Conservation (phyloP, 306 rosid genomes). For the Trifolium dubium region DNA sequence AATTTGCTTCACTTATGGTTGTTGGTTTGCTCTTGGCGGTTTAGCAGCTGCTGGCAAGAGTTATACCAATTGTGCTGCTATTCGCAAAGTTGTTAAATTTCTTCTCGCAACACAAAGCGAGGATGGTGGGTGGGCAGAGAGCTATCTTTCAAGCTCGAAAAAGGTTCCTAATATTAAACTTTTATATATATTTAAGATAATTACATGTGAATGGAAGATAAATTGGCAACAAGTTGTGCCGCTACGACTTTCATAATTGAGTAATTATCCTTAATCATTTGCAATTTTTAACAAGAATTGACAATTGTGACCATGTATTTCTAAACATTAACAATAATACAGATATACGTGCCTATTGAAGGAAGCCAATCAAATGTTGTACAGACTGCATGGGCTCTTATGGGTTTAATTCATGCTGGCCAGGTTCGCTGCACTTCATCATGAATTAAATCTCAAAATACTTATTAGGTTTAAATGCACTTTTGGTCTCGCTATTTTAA, state of each 20-base stretch:
- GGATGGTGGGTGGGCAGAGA: constrained; percentile 84
- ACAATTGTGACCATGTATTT: background rate
- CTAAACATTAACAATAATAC: constrained; percentile 1
- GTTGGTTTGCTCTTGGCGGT: constrained; percentile 70
- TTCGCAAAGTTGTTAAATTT: constrained; percentile 59
- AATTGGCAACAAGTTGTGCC: too few species aligned
- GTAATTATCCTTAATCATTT: background rate
- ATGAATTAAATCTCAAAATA: background rate
- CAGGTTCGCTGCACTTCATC: constrained; percentile 44
- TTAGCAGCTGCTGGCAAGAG: constrained; percentile 63
- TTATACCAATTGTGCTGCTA: constrained; percentile 47
- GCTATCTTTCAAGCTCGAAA: constrained; percentile 60
- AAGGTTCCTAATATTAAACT: constrained; percentile 40
- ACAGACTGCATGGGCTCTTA: constrained; percentile 76
- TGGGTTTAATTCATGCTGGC: constrained; percentile 65
- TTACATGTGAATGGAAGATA: too few species aligned
- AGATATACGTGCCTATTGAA: constrained; percentile 61
- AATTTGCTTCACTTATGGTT: constrained; percentile 65
- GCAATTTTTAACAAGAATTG: background rate
- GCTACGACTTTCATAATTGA: too few species aligned
- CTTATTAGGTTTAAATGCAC: background rate
- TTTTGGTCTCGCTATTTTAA: too few species aligned
- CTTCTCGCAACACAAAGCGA: constrained; percentile 53
- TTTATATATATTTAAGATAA: too few species aligned
- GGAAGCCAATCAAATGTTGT: constrained; percentile 63